Conservation (phyloP, 805 yeast genomes). For the Nakazawaea wyomingensis region DNA sequence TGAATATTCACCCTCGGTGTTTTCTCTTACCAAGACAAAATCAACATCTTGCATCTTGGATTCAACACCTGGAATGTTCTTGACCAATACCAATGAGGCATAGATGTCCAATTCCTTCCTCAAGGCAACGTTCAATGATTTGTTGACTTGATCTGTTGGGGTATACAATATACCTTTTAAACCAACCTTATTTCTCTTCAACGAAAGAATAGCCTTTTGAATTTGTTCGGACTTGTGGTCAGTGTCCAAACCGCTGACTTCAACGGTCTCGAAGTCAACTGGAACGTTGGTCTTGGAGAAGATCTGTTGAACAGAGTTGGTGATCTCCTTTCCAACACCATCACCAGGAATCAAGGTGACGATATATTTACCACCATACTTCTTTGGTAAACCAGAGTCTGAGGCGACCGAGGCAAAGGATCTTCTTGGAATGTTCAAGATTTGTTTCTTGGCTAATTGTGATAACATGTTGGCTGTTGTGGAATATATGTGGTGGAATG, state of each 20-base stretch:
- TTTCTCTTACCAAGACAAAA: conserved; percentile 93
- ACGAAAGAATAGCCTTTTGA: conserved; percentile 79
- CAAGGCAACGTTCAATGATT: conserved; percentile 91
- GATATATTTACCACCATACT: conserved; percentile 91
- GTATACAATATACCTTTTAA: conserved; percentile 94
- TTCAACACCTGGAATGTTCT: conserved; percentile 90
- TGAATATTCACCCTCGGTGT: conserved; percentile 98
- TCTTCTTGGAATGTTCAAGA: conserved; percentile 11
- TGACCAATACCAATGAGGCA: conserved; percentile 91
- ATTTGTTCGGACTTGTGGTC: conserved; percentile 42
- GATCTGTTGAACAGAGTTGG: conserved; percentile 87
- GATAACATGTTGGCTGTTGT: conserved; percentile 5
- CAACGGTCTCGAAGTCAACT: conserved; percentile 86
- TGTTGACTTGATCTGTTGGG: conserved; percentile 69
- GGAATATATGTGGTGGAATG: too few relatives aligned
- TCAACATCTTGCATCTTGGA: conserved; percentile 86
- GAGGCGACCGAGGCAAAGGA: conserved; percentile 53
- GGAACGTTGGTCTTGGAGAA: conserved; percentile 87
- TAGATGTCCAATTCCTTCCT: conserved; percentile 95
- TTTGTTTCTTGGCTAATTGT: conserved; percentile 4
- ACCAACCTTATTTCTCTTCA: conserved; percentile 95
- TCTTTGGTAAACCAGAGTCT: conserved; percentile 71
- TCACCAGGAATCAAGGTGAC: conserved; percentile 97
- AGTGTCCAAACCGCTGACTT: conserved; percentile 53
- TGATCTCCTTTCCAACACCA: conserved; percentile 95